Percentiles rank a stretch among this genome's conserved stretches.
phyloP scores from a whole-genome alignment of 1,284 basidiomycete species.

The Athelia sp. region DNA sequence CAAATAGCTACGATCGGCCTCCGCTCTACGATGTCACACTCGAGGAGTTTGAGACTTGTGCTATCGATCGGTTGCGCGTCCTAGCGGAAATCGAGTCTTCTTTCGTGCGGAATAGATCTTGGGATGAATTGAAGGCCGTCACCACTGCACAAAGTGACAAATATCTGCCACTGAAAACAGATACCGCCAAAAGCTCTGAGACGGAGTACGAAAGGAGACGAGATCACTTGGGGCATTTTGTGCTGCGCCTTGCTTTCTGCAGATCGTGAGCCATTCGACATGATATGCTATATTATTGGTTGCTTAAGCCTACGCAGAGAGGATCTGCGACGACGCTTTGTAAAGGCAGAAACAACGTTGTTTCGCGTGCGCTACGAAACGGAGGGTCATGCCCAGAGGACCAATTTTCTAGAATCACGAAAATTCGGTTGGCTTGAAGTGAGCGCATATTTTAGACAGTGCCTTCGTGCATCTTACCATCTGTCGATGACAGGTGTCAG shows the following conservation, averaged over 20 bases:
- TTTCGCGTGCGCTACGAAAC: constrained; percentile 84
- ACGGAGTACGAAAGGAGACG: constrained; percentile 68
- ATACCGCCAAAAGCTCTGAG: constrained; percentile 44
- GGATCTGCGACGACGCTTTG: constrained; percentile 85
- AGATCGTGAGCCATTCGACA: constrained; percentile 67
- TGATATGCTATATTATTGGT: background rate
- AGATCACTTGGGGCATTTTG: constrained; percentile 94
- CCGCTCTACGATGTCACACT: constrained; percentile 89
- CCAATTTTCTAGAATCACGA: constrained; percentile 70
- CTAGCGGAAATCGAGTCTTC: constrained; percentile 95
- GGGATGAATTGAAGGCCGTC: constrained; percentile 70
- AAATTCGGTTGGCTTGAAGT: constrained; percentile 79
- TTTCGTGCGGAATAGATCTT: constrained; percentile 76
- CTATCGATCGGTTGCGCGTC: constrained; percentile 84
- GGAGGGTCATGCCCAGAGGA: constrained; percentile 59
- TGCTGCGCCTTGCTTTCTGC: constrained; percentile 93
- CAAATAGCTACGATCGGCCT: constrained; percentile 76
- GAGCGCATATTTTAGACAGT: constrained; percentile 9
- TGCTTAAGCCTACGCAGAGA: constrained; percentile 51
- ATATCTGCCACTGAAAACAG: constrained; percentile 69
- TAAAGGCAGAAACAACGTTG: constrained; percentile 84
- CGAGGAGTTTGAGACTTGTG: constrained; percentile 94
- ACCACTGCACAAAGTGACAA: constrained; percentile 60
- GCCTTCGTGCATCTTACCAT: constrained; percentile 7
- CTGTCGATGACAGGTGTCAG: constrained; percentile 45